phyloP scores from a whole-genome alignment of 345 rosid genomes.

The Boechera divaricarpa region DNA sequence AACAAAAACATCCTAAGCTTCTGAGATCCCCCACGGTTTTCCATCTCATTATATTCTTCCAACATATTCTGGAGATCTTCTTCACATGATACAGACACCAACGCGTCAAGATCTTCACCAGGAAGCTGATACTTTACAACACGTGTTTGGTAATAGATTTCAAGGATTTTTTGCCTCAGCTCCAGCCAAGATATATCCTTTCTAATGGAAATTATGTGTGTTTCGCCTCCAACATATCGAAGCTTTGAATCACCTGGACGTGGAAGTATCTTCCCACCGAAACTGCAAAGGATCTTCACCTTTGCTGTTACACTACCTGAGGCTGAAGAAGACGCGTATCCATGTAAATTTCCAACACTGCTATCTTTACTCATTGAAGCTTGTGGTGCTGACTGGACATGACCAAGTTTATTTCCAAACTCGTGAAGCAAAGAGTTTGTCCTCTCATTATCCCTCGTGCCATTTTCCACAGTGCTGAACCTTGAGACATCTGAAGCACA shows the following conservation, averaged over 20 bases:
- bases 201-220: constrained; percentile 65
- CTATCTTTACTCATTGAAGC: constrained; percentile 51
- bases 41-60: constrained; percentile 77
- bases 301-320: constrained; percentile 53
- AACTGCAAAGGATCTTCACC: constrained; percentile 87
- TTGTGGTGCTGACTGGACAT: constrained; percentile 56
- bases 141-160: constrained; percentile 65
- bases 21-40: constrained; percentile 58
- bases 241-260: constrained; percentile 93
- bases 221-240: constrained; percentile 91
- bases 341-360: constrained; percentile 46
- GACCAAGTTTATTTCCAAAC: constrained; percentile 53
- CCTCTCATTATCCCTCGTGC: constrained; percentile 58
- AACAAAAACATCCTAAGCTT: constrained; percentile 80
- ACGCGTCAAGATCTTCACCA: constrained; percentile 93
- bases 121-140: constrained; percentile 92
- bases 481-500: constrained; percentile 67
- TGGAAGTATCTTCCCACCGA: constrained; percentile 83
- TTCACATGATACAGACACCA: constrained; percentile 87
- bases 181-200: constrained; percentile 71
- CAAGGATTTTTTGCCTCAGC: constrained; percentile 65
- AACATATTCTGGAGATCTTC: constrained; percentile 93
- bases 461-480: constrained; percentile 51
- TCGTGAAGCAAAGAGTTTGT: constrained; percentile 51
- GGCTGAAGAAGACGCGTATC: constrained; percentile 50